Evolutionary conservation across 2,329 filamentous ascomycete species (phyloP), one percentile per base, ranked within the genome.

Genomic region (Thielaviopsis punctulata): DNA sequence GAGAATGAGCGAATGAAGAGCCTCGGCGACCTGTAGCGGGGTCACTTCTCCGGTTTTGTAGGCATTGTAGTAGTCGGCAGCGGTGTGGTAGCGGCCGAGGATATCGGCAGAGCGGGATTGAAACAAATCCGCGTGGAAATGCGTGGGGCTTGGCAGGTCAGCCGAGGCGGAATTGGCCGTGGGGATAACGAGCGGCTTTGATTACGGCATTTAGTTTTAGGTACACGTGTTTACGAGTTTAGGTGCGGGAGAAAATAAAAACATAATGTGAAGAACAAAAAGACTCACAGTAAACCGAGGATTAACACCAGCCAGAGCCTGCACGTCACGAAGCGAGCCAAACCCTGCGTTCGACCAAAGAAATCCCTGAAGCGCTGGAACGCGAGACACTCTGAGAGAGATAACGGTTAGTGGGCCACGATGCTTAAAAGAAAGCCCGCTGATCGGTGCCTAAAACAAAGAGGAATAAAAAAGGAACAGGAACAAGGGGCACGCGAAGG

Each of bases 11-110:
- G 82, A 79, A 1, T 94, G 70, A 15, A 95, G 69, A 1, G 76
- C 73, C 63, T 88, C 77, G 12, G 73, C 75, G 1, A 95, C 84
- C 56, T 81, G 76, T 0, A 77, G 70, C 0, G 88, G 88, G 0
- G 86, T 92, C 53, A 82, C 62, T 55, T 73, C 69, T 49, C 85
- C 84, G 4, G 77, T 77, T 56, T 73, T 73, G 68, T 89, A 94
- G 41, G 84, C 75, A 49, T 76, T 73, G 62, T 87, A 81, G 62
- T 88, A 95, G 66, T 95, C 86, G 12, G 76, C 73, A 22, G 80
- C 76, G 3, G 84, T 84, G 63, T 80, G 77, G 66, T 84, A 86
- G 45, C 76, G 73, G 15, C 68, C 70, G 4, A 64, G 59, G 12
- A 69, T 61, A 45, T 67, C 62, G 15, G 65, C 61, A 7, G 73